Conservation (phyloP, 2,329 filamentous ascomycete species). For the Blumeria hordei region DNA sequence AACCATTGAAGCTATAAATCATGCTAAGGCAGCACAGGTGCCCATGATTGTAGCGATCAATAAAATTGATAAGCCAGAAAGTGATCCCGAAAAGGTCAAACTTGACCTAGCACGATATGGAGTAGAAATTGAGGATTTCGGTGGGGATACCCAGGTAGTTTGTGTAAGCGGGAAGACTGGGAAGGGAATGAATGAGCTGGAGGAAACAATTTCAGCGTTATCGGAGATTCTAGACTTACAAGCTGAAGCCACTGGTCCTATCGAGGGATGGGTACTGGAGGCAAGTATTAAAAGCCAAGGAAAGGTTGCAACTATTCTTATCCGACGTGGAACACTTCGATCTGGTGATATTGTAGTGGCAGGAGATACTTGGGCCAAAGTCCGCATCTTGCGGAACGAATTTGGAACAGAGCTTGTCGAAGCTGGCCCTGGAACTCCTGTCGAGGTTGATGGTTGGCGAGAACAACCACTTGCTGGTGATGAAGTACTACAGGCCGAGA, state of each 20-base stretch:
- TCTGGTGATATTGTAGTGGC: conserved; percentile 68
- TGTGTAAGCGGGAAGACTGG: conserved; percentile 86
- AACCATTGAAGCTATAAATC: conserved; percentile 86
- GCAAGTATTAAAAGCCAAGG: conserved; percentile 68
- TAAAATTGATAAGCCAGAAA: conserved; percentile 78
- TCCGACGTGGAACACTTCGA: conserved; percentile 66
- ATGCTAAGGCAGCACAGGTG: conserved; percentile 65
- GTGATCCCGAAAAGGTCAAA: conserved; percentile 65
- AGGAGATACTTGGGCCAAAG: conserved; percentile 65
- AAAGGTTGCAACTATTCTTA: conserved; percentile 67
- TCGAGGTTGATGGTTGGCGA: conserved; percentile 88
- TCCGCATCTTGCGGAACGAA: conserved; percentile 71
- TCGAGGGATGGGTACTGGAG: conserved; percentile 87
- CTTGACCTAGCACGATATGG: conserved; percentile 61
- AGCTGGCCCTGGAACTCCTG: conserved; percentile 67
- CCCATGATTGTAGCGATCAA: conserved; percentile 96
- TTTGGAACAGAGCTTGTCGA: conserved; percentile 46
- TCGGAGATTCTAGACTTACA: conserved; percentile 81
- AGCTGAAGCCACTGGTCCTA: conserved; percentile 49
- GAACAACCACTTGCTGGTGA: conserved; percentile 70
- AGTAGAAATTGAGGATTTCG: conserved; percentile 82
- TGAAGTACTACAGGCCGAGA: conserved; percentile 58
- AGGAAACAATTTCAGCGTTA: conserved; percentile 69
- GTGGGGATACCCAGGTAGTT: conserved; percentile 82
- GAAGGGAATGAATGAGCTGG: conserved; percentile 69